Percentiles rank a stretch among this genome's conserved stretches.
Conservation (phyloP, 768 basidiomycete genomes). For the Boletus vermiculosoides region DNA sequence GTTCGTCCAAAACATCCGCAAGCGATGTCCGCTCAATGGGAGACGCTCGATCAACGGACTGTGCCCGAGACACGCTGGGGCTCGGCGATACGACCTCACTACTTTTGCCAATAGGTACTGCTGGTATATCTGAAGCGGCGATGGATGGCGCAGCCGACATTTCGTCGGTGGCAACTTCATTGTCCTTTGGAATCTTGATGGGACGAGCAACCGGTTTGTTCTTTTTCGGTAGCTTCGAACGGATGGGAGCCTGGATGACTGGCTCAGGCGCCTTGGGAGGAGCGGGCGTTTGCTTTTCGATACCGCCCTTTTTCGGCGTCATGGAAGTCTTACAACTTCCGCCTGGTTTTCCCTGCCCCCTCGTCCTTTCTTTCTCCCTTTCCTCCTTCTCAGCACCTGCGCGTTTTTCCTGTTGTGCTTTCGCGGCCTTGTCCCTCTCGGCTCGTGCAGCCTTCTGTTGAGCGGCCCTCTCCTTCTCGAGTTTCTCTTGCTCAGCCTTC, state of each 20-base stretch:
- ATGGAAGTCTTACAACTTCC: conserved; percentile 25
- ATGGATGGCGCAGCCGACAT: conserved; percentile 44
- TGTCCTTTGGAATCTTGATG: conserved; percentile 61
- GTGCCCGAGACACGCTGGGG: conserved; percentile 56
- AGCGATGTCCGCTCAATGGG: conserved; percentile 51
- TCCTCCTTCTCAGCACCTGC: conserved; percentile 31
- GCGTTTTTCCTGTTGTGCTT: conserved; percentile 34
- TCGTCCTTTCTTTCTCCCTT: conserved; percentile 31
- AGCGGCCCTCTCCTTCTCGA: conserved; percentile 37
- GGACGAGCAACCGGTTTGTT: conserved; percentile 63
- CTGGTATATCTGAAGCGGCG: conserved; percentile 47
- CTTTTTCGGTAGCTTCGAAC: conserved; percentile 85
- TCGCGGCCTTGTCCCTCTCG: conserved; percentile 36
- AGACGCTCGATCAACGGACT: conserved; percentile 52
- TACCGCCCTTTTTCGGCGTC: conserved; percentile 15
- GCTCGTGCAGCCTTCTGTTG: conserved; percentile 36
- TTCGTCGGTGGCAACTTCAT: conserved; percentile 42
- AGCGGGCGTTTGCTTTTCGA: conserved; percentile 20
- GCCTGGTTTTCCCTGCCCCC: conserved; percentile 24
- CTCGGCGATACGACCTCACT: conserved; percentile 43
- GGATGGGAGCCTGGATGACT: conserved; percentile 63
- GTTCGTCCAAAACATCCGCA: conserved; percentile 65
- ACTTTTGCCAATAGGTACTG: conserved; percentile 34
- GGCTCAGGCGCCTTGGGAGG: conserved; percentile 33
- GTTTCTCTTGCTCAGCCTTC: conserved; percentile 38